Evolutionary conservation across 208 protist genomes (phyloP), one percentile per base, ranked within the genome.

Genomic region (Acanthamoeba triangularis): DNA sequence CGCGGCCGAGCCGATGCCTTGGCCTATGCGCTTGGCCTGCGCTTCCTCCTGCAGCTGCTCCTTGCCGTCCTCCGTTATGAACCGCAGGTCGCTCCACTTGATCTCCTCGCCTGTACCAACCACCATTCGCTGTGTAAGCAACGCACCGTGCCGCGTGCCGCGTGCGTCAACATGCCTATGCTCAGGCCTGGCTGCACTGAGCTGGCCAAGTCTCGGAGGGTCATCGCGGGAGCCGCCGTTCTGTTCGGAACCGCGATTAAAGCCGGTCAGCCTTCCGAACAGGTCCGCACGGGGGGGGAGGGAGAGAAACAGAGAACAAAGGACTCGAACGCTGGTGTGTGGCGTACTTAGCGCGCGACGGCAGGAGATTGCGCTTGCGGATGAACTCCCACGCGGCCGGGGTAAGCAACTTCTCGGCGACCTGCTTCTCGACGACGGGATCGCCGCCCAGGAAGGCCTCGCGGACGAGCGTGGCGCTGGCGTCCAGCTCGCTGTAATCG

Each of bases 381-480:
- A 93, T 93, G 44, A 76, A 93, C 14, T 49, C 61, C 35, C 63
- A 54, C 30, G 35, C 87, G 5, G 87, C 52, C 16, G n/a, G 18
- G 16, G 54, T 3, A 2, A 93, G 47, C 10, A 93, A 41, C 13
- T 28, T 10, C 63, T 54, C 33, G 41, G 14, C 23, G 41, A 74
- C 59, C 37, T 74, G 30, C 54, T 23, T 25, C 84, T 91, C 56
- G 23, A 91, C 3, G 2, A 14, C 54, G 28, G 30, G 30, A 49
- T 93, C 87, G 14, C 87, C 87, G 63, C 61, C 8, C 25, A 74
- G 87, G 25, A 93, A 93, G 63, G 87, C 87, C 4, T 93, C 59
- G 6, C 87, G 30, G 0, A 93, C 25, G 37, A 93, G 54, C n/a
- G 87, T 76, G n/a, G 87, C 54, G 63, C 87, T 93, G 87, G 87